Base-by-base conservation (phyloP, 495 filamentous ascomycete species). In the Cetradonia linearis region DNA sequence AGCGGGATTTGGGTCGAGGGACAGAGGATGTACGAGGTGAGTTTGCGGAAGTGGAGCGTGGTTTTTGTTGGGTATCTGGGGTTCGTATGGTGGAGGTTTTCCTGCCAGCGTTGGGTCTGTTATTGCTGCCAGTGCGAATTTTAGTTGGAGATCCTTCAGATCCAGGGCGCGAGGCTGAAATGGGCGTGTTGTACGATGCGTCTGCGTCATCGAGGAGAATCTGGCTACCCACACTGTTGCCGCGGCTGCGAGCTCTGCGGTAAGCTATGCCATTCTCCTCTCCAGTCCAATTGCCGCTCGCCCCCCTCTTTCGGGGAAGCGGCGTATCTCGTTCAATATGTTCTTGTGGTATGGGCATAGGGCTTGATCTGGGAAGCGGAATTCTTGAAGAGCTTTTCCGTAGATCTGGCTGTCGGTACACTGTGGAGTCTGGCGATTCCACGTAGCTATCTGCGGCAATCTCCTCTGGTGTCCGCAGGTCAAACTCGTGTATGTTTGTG, bases 401-500 rank as follows among this genome's bases (percentile, higher is more conserved):
- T 10, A 76, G 63, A 38, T 70, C 70, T 11, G 72, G 73, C 63
- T 77, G 71, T 40, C 67, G 72, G 56, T 79, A 76, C 38, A 77
- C 65, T 50, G 66, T 69, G 31, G 71, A 66, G 8, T 72, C 68
- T 30, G 37, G 60, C 11, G 63, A 77, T 37, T 74, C 74, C 38
- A 76, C 74, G 31, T 73, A 70, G 55, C 62, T 72, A 33, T 91
- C 85, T 27, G 85, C 81, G 13, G 86, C 84, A 63, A 87, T 85
- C 65, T 95, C 92, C 66, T 92, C 86, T 8, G 88, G 87, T 37
- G 81, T 81, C 58, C 89, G 83, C 44, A 92, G 76, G 68, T 95
- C 88, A 81, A 84, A 89, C 23, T 79, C 66, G 16, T 67, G 58
- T 27, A 76, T 72, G 5, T 70, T 63, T 34, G 64, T 65, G 13